Evolutionary conservation across 1,139 yeast genomes (phyloP), one percentile per base, ranked within the genome.

Genomic region (Lodderomyces oxycetoniae): DNA sequence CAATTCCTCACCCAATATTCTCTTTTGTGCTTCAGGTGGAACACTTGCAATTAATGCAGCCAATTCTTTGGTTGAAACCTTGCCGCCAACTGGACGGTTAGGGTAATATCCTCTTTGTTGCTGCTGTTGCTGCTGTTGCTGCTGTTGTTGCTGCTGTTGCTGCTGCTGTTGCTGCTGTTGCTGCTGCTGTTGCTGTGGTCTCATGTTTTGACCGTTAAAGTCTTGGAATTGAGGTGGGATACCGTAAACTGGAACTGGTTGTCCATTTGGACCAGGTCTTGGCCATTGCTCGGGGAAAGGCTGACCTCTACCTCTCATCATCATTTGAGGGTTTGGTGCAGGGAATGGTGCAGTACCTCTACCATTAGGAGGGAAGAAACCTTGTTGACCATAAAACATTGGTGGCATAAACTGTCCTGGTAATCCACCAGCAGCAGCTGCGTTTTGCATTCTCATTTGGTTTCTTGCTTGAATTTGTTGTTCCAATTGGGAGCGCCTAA

Each of bases 381-480:
- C 89, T 63, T 83, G 93, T 71, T 82, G 89, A 44, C 83, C 85
- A 71, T 86, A 89, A 67, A 87, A 86, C 84, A 89, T 79, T 62
- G 96, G 96, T 55, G 89, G 89, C 67, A 89, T 82, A 72, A 87
- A 88, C 71, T 87, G 96, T 52, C 95, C 95, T 59, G 94, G 94
- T 61, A 88, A 73, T 56, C 95, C 95, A 49, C 85, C 88, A 44
- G 79, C 73, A 47, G 83, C 84, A 48, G 84, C 87, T 63, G 86
- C 88, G 64, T 88, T 95, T 75, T 89, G 97, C 79, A 88, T 77
- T 74, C 97, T 86, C 82, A 89, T 79, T 71, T 91, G 97, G 78
- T 87, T 88, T 76, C 96, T 86, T 50, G 96, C 97, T 66, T 86
- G 95, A 60, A 88, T 85, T 70, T 91, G 98, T 73, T 93, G 97